Percentiles rank a stretch among this genome's conserved stretches.
Conservation (phyloP, 75 land plant species). For the Picea sitchensis region DNA sequence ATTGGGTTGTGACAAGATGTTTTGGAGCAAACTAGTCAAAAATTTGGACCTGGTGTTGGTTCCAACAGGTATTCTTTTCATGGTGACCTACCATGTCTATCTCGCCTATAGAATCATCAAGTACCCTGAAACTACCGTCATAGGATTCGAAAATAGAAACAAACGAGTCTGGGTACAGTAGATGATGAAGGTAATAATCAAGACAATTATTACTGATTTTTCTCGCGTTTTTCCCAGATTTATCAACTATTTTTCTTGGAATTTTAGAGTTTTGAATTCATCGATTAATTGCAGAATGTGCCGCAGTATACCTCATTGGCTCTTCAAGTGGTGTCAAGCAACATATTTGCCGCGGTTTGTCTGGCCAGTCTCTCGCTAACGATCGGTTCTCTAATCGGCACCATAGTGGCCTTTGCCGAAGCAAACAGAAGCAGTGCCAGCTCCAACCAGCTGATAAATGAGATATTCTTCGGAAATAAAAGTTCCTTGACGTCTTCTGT, state of each 20-base stretch:
- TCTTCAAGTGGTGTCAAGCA: conserved; percentile 43
- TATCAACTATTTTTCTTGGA: no score
- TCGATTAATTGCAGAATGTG: conserved; percentile 15
- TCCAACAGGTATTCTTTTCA: conserved; percentile 53
- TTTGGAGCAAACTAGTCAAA: no score
- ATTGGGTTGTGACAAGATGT: no score
- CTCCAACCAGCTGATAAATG: neutral
- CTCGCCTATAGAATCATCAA: conserved; percentile 45
- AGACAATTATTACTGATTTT: no score
- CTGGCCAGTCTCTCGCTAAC: conserved; percentile 55
- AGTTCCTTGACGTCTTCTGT: conserved; percentile 26
- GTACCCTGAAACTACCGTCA: conserved; percentile 51
- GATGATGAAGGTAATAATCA: conserved; percentile 41
- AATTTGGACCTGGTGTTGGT: conserved; percentile 61
- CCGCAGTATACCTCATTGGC: conserved; percentile 29
- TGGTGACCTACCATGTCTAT: conserved; percentile 61
- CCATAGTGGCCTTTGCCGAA: conserved; percentile 27
- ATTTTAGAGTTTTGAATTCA: no score
- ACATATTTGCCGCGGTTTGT: conserved; percentile 61
- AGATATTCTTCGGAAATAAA: conserved; percentile 41
- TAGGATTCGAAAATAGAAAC: conserved; percentile 74
- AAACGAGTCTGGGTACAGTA: conserved; percentile 60
- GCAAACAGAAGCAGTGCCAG: conserved; percentile 19
- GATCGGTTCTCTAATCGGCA: conserved; percentile 61
- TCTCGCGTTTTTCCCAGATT: no score